Evolutionary conservation across 495 filamentous ascomycete genomes (phyloP).

Genomic region (Penicillium malachiteum): DNA sequence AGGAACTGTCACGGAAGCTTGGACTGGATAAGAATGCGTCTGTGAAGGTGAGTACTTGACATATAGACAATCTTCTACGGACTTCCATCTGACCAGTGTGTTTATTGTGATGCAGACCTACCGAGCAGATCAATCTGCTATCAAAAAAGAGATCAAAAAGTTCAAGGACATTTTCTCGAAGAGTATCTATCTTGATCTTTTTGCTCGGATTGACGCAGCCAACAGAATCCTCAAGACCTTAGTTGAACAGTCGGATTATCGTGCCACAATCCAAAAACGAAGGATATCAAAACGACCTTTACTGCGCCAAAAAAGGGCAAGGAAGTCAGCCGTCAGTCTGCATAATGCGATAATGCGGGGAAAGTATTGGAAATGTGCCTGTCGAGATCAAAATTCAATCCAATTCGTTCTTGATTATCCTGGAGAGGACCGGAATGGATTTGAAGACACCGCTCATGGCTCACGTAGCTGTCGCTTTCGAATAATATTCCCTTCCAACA

Average conservation of each 20-base stretch:
- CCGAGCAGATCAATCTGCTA: background rate
- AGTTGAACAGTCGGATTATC: too few species aligned
- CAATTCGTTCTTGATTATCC: too few species aligned
- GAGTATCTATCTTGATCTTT: constrained; percentile 11
- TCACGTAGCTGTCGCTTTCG: background rate
- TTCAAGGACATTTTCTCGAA: constrained; percentile 24
- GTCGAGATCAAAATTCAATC: too few species aligned
- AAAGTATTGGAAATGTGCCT: too few species aligned
- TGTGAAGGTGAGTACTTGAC: background rate
- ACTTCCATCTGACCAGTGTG: too few species aligned
- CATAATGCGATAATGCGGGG: too few species aligned
- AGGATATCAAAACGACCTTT: too few species aligned
- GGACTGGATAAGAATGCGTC: background rate
- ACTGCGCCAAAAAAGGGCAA: too few species aligned
- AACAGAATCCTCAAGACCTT: constrained; percentile 11
- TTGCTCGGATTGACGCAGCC: background rate
- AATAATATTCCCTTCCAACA: constrained; percentile 15
- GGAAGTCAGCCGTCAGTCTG: too few species aligned
- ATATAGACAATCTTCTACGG: background rate
- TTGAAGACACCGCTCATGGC: too few species aligned
- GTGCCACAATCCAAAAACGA: too few species aligned
- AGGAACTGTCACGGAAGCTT: background rate
- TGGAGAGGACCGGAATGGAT: too few species aligned
- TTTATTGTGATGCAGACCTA: background rate
- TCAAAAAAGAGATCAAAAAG: constrained; percentile 6